Conservation (phyloP, 1,139 yeast genomes). For the Candida tropicalis region DNA sequence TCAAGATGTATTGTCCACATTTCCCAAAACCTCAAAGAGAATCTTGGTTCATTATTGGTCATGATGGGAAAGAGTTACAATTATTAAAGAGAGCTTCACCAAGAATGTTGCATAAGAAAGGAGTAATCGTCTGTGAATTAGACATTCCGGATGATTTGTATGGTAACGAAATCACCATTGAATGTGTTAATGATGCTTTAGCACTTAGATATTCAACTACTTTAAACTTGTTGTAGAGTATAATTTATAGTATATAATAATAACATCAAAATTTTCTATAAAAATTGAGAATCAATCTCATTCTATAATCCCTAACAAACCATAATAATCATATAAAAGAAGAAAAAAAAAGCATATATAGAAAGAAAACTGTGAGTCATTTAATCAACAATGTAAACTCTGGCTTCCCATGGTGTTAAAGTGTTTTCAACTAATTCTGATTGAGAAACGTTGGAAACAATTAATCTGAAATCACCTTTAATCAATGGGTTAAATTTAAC, state of each 20-base stretch:
- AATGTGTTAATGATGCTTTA: conserved; percentile 68
- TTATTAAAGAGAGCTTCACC: conserved; percentile 74
- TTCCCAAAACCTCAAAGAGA: conserved; percentile 93
- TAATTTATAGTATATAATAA: too few species aligned
- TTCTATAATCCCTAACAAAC: neutral
- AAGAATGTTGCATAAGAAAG: conserved; percentile 42
- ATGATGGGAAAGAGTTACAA: conserved; percentile 55
- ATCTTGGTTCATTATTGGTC: conserved; percentile 82
- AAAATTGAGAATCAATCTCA: neutral
- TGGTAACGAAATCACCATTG: conserved; percentile 47
- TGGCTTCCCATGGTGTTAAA: conserved; percentile 34
- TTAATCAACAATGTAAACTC: conserved; percentile 33
- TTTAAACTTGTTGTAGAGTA: conserved; percentile 6
- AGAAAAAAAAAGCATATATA: too few species aligned
- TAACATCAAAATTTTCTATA: too few species aligned
- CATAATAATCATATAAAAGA: neutral
- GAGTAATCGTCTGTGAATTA: conserved; percentile 45
- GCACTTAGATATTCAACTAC: conserved; percentile 43
- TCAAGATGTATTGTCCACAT: conserved; percentile 71
- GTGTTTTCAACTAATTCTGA: conserved; percentile 21
- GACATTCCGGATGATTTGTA: conserved; percentile 52
- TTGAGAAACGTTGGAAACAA: conserved; percentile 28
- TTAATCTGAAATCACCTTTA: conserved; percentile 33
- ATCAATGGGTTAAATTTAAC: conserved; percentile 31
- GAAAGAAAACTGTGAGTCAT: too few species aligned